Percentiles rank a stretch among this genome's conserved stretches.
Evolutionary conservation across 352 stramenopile species (phyloP).

Genomic region (Phytophthora foliorum): DNA sequence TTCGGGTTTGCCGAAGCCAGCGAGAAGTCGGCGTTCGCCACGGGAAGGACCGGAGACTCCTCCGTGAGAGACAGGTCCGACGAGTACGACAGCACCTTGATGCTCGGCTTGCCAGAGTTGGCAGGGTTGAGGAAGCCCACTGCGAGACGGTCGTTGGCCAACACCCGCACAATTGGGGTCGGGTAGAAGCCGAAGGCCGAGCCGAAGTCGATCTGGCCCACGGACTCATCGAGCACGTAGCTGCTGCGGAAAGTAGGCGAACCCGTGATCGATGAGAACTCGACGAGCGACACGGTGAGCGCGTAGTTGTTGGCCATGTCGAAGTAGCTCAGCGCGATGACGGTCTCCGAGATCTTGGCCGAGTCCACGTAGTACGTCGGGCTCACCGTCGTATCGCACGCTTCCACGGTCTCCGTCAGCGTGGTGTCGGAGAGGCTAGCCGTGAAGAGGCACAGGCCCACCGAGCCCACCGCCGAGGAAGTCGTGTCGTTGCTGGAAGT

Average conservation of each 20-base stretch:
- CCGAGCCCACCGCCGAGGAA: constrained; percentile 45
- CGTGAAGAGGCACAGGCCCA: constrained; percentile 71
- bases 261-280: constrained; percentile 68
- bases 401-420: constrained; percentile 37
- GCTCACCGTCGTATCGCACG: constrained; percentile 67
- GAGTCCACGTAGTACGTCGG: constrained; percentile 80
- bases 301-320: constrained; percentile 81
- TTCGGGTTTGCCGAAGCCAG: constrained; percentile 63
- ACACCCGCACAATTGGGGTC: constrained; percentile 63
- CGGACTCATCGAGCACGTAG: constrained; percentile 72
- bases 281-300: constrained; percentile 72
- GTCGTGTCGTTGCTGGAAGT: constrained; percentile 60
- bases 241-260: constrained; percentile 72
- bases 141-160: constrained; percentile 65
- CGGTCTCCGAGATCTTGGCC: constrained; percentile 68
- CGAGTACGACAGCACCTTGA: constrained; percentile 79
- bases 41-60: constrained; percentile 65
- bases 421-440: constrained; percentile 43
- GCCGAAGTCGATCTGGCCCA: constrained; percentile 77
- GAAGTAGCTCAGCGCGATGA: constrained; percentile 75
- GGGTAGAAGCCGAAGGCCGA: constrained; percentile 72
- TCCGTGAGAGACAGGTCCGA: constrained; percentile 62
- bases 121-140: constrained; percentile 83
- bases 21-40: constrained; percentile 81
- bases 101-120: constrained; percentile 74